Percentiles rank a stretch among this genome's conserved stretches.
Evolutionary conservation across 1,284 basidiomycete genomes (phyloP).

Genomic region (Malassezia equina): DNA sequence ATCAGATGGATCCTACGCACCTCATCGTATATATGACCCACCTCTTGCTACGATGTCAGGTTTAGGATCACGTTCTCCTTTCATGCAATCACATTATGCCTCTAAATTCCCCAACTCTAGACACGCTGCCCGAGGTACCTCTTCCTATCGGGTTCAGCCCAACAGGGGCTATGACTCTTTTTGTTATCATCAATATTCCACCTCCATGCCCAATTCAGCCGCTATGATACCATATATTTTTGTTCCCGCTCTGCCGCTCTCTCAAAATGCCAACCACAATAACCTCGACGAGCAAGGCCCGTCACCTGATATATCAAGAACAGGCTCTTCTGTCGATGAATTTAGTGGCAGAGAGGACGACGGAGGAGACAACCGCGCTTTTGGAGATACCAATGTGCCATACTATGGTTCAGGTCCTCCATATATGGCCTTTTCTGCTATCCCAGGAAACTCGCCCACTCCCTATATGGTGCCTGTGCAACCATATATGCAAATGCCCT

Average conservation of each 20-base stretch:
- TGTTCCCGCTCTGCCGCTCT: neutral
- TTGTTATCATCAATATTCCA: neutral
- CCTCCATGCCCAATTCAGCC: neutral
- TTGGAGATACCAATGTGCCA: neutral
- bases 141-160: neutral
- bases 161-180: neutral
- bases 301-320: neutral
- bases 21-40: neutral
- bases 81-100: neutral
- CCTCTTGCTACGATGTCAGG: neutral
- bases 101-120: neutral
- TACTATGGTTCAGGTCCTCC: neutral
- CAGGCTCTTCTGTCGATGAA: neutral
- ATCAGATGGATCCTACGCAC: neutral
- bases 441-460: neutral
- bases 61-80: neutral
- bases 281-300: neutral
- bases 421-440: neutral
- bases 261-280: neutral
- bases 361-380: neutral
- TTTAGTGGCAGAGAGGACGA: neutral
- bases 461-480: neutral
- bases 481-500: neutral
- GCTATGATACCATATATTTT: neutral
- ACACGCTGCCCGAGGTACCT: neutral